These are phyloP conservation scores for Plasmopara muralis DNA, from an alignment of 352 stramenopile species.

Conservation along the genomic window DNA sequence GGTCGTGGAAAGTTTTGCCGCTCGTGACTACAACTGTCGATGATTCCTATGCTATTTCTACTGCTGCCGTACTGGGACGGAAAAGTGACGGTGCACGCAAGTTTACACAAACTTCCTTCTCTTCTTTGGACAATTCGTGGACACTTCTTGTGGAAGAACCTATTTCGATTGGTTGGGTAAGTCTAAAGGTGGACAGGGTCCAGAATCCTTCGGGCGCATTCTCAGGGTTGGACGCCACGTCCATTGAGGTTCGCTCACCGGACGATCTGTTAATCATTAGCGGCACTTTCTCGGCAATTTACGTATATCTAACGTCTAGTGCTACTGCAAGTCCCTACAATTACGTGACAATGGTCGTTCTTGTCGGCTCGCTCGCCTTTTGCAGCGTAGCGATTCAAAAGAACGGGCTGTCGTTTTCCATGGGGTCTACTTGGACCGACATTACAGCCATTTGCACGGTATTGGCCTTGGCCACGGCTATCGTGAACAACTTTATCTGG, in stretches of 20 bases:
- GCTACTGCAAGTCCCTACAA: conserved; percentile 79
- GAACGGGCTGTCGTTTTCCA: conserved; percentile 75
- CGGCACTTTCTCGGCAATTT: conserved; percentile 66
- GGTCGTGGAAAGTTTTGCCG: conserved; percentile 42
- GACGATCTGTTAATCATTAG: conserved; percentile 48
- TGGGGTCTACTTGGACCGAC: conserved; percentile 83
- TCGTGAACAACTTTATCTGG: conserved; percentile 86
- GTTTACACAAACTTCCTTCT: conserved; percentile 26
- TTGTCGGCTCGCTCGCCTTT: conserved; percentile 76
- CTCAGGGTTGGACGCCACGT: conserved; percentile 58
- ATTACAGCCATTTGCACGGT: conserved; percentile 82
- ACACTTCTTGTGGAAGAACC: conserved; percentile 39
- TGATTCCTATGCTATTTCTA: conserved; percentile 8
- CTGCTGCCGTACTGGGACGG: conserved; percentile 4
- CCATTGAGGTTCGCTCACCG: conserved; percentile 47
- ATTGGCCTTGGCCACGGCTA: conserved; percentile 55
- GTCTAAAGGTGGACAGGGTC: conserved; percentile 53
- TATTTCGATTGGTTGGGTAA: conserved; percentile 66
- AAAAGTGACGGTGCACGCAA: conserved; percentile 12
- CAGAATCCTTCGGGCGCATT: conserved; percentile 69
- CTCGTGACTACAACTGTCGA: conserved; percentile 12
- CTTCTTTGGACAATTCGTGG: conserved; percentile 42
- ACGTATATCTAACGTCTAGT: conserved; percentile 52
- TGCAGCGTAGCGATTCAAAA: conserved; percentile 77
- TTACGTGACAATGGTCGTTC: conserved; percentile 81